These are phyloP conservation scores for Aspergillus niger DNA, from an alignment of 2,329 filamentous ascomycete species.

Conservation along the genomic window DNA sequence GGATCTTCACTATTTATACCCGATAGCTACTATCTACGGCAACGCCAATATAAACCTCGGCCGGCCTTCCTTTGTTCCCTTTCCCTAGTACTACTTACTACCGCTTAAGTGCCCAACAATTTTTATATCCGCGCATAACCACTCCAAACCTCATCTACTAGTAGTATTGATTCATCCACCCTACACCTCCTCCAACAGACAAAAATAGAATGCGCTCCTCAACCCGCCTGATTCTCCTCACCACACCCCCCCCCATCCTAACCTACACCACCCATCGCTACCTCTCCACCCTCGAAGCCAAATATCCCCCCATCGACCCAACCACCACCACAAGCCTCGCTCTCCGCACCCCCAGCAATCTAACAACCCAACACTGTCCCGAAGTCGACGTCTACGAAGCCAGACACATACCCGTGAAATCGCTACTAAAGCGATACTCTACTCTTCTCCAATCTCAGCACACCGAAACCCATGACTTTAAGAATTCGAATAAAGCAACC, in stretches of 20 bases:
- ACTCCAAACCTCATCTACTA: neutral
- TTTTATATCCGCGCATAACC: neutral
- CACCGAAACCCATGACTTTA: neutral
- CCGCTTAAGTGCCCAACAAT: neutral
- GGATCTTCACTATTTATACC: too few species aligned
- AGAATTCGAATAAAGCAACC: neutral
- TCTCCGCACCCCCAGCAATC: slow-evolving; percentile 18
- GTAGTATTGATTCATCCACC: neutral
- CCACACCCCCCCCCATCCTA: slow-evolving; percentile 17
- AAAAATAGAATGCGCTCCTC: neutral
- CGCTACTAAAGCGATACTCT: slow-evolving; percentile 10
- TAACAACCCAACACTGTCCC: slow-evolving; percentile 24
- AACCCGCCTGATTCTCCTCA: slow-evolving; percentile 12
- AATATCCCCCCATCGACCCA: slow-evolving; percentile 27
- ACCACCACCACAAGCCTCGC: slow-evolving; percentile 22
- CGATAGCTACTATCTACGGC: too few species aligned
- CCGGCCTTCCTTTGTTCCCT: neutral
- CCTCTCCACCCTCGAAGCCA: slow-evolving; percentile 27
- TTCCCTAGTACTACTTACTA: neutral
- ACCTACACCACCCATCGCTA: slow-evolving; percentile 25
- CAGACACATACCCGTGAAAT: slow-evolving; percentile 18
- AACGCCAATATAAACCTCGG: too few species aligned
- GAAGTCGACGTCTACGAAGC: slow-evolving; percentile 31
- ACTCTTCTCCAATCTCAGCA: neutral
- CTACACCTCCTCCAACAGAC: neutral